Evolutionary conservation across 2,329 filamentous ascomycete genomes (phyloP).

Genomic region (Tolypocladium amazonense): DNA sequence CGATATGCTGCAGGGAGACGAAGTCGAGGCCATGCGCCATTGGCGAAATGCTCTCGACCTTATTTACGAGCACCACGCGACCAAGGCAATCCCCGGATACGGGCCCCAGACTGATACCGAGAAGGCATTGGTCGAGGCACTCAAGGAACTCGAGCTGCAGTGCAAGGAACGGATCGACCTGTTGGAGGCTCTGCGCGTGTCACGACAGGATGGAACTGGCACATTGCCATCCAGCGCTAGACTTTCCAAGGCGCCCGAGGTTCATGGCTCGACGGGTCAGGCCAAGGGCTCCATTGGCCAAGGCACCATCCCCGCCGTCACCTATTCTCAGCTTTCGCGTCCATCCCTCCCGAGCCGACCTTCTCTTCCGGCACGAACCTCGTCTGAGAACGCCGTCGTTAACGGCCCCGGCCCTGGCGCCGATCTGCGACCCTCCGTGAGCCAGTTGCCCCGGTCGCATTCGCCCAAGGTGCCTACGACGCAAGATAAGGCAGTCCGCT

Average conservation of each 20-base stretch:
- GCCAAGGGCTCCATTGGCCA: slow-evolving; percentile 60
- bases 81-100: slow-evolving; percentile 59
- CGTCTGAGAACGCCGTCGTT: slow-evolving; percentile 35
- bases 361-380: slow-evolving; percentile 41
- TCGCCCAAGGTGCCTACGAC: slow-evolving; percentile 21
- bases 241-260: slow-evolving; percentile 12
- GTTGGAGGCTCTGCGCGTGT: slow-evolving; percentile 66
- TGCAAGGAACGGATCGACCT: slow-evolving; percentile 90
- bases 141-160: slow-evolving; percentile 76
- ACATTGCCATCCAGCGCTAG: slow-evolving; percentile 3
- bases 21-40: slow-evolving; percentile 78
- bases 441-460: slow-evolving; percentile 15
- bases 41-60: slow-evolving; percentile 85
- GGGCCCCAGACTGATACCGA: slow-evolving; percentile 72
- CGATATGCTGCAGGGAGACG: slow-evolving; percentile 57
- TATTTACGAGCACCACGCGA: slow-evolving; percentile 78
- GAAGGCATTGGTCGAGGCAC: slow-evolving; percentile 67
- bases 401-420: slow-evolving; percentile 1
- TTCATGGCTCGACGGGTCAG: slow-evolving; percentile 9
- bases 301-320: slow-evolving; percentile 71
- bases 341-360: slow-evolving; percentile 50
- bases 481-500: slow-evolving; percentile 30
- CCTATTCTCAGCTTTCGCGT: slow-evolving; percentile 71
- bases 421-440: slow-evolving; percentile 5
- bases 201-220: slow-evolving; percentile 31